Conservation (phyloP, 768 basidiomycete species). For the Lepiota venenata region DNA sequence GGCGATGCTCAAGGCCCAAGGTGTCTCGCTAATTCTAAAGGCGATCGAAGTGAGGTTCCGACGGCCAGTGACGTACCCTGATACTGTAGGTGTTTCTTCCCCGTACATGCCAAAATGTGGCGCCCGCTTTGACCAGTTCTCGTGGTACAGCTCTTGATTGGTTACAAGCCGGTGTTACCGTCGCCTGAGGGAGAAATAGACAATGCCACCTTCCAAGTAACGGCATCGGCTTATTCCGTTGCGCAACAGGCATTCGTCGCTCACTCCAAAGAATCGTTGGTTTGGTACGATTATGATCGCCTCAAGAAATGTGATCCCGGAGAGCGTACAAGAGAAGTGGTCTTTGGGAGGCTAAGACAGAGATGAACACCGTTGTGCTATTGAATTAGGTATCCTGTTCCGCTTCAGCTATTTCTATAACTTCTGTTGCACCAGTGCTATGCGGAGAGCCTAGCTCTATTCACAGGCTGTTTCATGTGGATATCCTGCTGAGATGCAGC, state of each 20-base stretch:
- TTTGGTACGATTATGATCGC: slow-evolving; percentile 77
- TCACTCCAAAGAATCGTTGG: slow-evolving; percentile 58
- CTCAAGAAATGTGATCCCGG: slow-evolving; percentile 65
- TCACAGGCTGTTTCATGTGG: too few relatives aligned
- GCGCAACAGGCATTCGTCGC: slow-evolving; percentile 61
- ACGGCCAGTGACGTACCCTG: slow-evolving; percentile 72
- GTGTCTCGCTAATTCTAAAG: slow-evolving; percentile 73
- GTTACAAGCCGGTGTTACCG: slow-evolving; percentile 45
- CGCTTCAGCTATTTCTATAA: too few relatives aligned
- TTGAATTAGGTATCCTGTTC: neutral
- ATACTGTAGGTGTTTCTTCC: slow-evolving; percentile 51
- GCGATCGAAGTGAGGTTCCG: slow-evolving; percentile 64
- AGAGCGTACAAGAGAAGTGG: slow-evolving; percentile 37
- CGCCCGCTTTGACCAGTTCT: slow-evolving; percentile 1
- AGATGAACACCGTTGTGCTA: neutral
- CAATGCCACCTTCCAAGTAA: slow-evolving; percentile 44
- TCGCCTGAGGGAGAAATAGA: slow-evolving; percentile 25
- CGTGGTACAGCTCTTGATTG: slow-evolving; percentile 52
- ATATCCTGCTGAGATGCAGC: too few relatives aligned
- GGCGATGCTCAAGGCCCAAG: slow-evolving; percentile 59
- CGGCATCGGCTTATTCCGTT: slow-evolving; percentile 61
- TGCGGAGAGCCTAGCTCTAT: too few relatives aligned
- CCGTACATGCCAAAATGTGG: slow-evolving; percentile 25
- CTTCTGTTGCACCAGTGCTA: too few relatives aligned
- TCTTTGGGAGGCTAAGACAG: slow-evolving; percentile 19